Conservation (phyloP, 2,329 filamentous ascomycete species). For the Neophaeococcomyces mojaviensis region DNA sequence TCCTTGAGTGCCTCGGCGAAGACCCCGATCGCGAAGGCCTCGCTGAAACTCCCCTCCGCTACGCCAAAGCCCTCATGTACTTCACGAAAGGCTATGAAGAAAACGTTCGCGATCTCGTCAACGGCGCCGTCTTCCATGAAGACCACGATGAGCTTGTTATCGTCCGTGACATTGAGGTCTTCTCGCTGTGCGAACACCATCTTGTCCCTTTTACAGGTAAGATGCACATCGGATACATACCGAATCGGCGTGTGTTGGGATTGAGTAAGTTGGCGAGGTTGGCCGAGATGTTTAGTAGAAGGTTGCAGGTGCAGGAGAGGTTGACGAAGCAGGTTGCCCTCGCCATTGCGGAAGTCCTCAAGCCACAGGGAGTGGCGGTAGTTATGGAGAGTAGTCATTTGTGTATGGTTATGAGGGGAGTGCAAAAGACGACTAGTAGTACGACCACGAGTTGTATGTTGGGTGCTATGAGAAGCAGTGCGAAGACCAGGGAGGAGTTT, state of each 20-base stretch:
- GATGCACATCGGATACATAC: slow-evolving; percentile 99
- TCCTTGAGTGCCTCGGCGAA: slow-evolving; percentile 59
- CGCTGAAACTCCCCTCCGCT: slow-evolving; percentile 67
- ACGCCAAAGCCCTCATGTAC: slow-evolving; percentile 90
- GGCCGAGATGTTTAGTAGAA: slow-evolving; percentile 90
- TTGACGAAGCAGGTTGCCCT: slow-evolving; percentile 93
- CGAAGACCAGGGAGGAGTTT: slow-evolving; percentile 94
- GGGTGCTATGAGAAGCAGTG: slow-evolving; percentile 86
- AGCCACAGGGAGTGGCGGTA: slow-evolving; percentile 89
- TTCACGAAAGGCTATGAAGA: slow-evolving; percentile 97
- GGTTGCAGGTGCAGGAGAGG: slow-evolving; percentile 92
- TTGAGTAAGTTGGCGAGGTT: slow-evolving; percentile 93
- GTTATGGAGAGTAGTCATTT: slow-evolving; percentile 96
- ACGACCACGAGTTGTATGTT: slow-evolving; percentile 97
- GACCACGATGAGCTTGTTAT: slow-evolving; percentile 97
- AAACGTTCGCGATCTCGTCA: slow-evolving; percentile 85
- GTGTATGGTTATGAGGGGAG: slow-evolving; percentile 99
- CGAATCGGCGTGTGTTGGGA: slow-evolving; percentile 80
- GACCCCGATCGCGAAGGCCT: slow-evolving; percentile 58
- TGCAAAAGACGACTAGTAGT: slow-evolving; percentile 77
- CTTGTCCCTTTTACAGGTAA: slow-evolving; percentile 94
- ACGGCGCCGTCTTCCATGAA: slow-evolving; percentile 90
- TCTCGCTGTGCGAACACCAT: slow-evolving; percentile 93
- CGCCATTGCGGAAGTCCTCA: slow-evolving; percentile 84
- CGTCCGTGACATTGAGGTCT: slow-evolving; percentile 94